These are phyloP conservation scores for Aspergillus haitiensis DNA, from an alignment of 495 filamentous ascomycete species.

Conservation along the genomic window DNA sequence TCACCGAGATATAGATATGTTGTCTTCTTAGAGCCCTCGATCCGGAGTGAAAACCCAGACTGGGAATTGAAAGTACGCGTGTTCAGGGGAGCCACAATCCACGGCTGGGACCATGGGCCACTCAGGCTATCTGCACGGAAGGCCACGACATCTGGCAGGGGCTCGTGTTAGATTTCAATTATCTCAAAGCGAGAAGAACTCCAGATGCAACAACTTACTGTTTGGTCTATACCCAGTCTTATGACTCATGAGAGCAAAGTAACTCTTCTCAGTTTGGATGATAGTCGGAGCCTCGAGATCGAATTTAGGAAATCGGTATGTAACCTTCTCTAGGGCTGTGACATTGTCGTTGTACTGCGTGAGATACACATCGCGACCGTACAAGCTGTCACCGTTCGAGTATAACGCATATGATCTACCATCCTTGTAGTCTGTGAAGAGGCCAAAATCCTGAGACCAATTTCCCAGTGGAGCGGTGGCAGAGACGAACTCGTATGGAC, in stretches of 20 bases:
- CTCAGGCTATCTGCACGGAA: conserved; percentile 36
- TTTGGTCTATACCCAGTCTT: conserved; percentile 33
- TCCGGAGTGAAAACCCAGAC: conserved; percentile 48
- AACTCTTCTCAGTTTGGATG: conserved; percentile 30
- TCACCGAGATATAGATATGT: conserved; percentile 52
- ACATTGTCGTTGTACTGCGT: conserved; percentile 24
- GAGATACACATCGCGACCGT: conserved; percentile 30
- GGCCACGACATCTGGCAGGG: conserved; percentile 26
- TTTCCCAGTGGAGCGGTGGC: conserved; percentile 32
- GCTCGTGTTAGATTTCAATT: background rate
- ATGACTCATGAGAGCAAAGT: conserved; percentile 33
- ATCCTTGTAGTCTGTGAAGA: conserved; percentile 31
- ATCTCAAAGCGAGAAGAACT: background rate
- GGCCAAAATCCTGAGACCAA: conserved; percentile 32
- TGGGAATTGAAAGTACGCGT: conserved; percentile 55
- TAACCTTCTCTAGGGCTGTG: conserved; percentile 23
- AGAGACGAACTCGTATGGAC: conserved; percentile 31
- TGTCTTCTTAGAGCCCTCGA: conserved; percentile 46
- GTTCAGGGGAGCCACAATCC: conserved; percentile 47
- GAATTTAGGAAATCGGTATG: conserved; percentile 30
- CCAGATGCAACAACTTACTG: conserved; percentile 14
- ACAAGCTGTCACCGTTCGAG: conserved; percentile 27
- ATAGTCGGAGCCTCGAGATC: conserved; percentile 32
- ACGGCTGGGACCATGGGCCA: conserved; percentile 55
- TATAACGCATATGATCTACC: conserved; percentile 28